Conservation (phyloP, 768 basidiomycete species). For the Candolleomyces aberdarensis region DNA sequence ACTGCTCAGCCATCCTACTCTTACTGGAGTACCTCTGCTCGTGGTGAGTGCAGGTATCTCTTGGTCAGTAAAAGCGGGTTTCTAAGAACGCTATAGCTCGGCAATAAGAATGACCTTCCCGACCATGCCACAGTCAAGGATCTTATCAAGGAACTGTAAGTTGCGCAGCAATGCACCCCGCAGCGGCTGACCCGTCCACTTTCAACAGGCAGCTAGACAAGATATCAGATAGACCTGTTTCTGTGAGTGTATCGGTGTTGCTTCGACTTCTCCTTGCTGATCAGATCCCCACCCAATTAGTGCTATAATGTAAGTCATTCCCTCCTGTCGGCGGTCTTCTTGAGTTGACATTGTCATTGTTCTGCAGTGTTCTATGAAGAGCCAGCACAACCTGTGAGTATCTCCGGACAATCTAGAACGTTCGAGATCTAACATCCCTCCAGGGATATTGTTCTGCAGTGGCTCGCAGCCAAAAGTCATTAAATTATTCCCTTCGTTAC, state of each 20-base stretch:
- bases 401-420: neutral
- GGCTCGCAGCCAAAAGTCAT: constrained; percentile 51
- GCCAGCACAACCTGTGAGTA: constrained; percentile 84
- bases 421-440: constrained; percentile 7
- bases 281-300: constrained; percentile 29
- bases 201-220: constrained; percentile 66
- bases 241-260: constrained; percentile 54
- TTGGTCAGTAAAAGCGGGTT: neutral
- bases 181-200: neutral
- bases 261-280: neutral
- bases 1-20: constrained; percentile 60
- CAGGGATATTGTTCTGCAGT: constrained; percentile 85
- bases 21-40: constrained; percentile 73
- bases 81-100: constrained; percentile 48
- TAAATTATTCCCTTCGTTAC: neutral
- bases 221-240: constrained; percentile 77
- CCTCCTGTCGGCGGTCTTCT: neutral
- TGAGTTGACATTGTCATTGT: constrained; percentile 3
- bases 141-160: constrained; percentile 74
- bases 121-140: constrained; percentile 78
- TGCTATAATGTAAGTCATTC: constrained; percentile 68
- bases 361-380: constrained; percentile 90
- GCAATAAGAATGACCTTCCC: constrained; percentile 90
- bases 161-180: constrained; percentile 6
- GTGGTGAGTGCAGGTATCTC: constrained; percentile 44